phyloP scores from a whole-genome alignment of 2,329 filamentous ascomycete genomes.

The Neopestalotiopsis sp. region DNA sequence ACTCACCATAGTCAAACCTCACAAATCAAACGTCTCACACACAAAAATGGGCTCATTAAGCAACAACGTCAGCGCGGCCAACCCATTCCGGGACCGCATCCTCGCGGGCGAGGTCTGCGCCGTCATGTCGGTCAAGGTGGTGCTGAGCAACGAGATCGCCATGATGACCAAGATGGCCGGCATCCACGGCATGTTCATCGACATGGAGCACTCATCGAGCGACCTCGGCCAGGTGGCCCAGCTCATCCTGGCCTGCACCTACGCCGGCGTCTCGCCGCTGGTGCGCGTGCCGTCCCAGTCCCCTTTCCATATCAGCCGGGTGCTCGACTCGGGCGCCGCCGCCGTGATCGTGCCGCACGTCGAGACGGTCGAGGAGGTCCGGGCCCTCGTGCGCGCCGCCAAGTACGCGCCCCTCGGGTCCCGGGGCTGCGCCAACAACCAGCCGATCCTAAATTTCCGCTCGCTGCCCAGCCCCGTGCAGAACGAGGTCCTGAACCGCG shows the following conservation, averaged over 20 bases:
- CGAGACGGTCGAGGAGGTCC: slow-evolving; percentile 27
- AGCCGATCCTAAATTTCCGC: slow-evolving; percentile 29
- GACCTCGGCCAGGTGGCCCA: slow-evolving; percentile 31
- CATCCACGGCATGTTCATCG: slow-evolving; percentile 40
- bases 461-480: slow-evolving; percentile 18
- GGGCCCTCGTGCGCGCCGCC: slow-evolving; percentile 23
- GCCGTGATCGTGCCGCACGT: slow-evolving; percentile 36
- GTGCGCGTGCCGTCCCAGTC: slow-evolving; percentile 37
- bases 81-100: not conserved
- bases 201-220: slow-evolving; percentile 39
- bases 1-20: not conserved
- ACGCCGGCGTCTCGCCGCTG: slow-evolving; percentile 35
- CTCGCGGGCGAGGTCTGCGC: slow-evolving; percentile 2
- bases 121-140: slow-evolving; percentile 20
- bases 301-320: slow-evolving; percentile 35
- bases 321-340: slow-evolving; percentile 37
- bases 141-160: slow-evolving; percentile 29
- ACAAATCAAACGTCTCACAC: not conserved
- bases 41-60: not conserved
- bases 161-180: slow-evolving; percentile 35
- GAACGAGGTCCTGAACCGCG: slow-evolving; percentile 32
- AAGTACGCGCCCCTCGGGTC: slow-evolving; percentile 33
- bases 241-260: slow-evolving; percentile 30
- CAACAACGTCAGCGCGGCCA: not conserved
- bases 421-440: slow-evolving; percentile 27